Percentiles rank a stretch among this genome's conserved stretches.
These are phyloP conservation scores for Grosmannia huntii DNA, from an alignment of 2,329 filamentous ascomycete species.

Conservation along the genomic window DNA sequence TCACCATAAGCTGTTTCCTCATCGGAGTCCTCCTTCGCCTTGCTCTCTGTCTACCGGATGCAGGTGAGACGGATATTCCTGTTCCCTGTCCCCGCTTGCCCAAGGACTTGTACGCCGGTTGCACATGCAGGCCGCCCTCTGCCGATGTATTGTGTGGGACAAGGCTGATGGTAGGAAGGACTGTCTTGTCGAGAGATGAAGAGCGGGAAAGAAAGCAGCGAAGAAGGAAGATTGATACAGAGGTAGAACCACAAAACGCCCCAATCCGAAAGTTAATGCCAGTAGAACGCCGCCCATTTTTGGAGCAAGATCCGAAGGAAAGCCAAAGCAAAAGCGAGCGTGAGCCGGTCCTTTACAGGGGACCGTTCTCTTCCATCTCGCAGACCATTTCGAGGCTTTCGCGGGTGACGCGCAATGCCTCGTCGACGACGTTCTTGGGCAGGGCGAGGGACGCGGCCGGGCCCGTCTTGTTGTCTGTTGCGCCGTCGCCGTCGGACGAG, in stretches of 20 bases:
- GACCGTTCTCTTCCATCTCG: conserved; percentile 14
- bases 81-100: background rate
- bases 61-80: background rate
- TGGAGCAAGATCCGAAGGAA: background rate
- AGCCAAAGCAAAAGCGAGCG: background rate
- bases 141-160: background rate
- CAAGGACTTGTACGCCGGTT: background rate
- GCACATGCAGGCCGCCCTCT: background rate
- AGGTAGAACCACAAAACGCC: background rate
- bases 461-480: conserved; percentile 8
- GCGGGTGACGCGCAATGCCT: conserved; percentile 46
- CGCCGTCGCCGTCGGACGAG: background rate
- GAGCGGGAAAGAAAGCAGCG: too few species aligned
- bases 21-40: too few species aligned
- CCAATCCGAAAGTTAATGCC: background rate
- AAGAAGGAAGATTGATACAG: background rate
- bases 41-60: background rate
- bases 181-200: too few species aligned
- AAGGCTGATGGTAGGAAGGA: background rate
- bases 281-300: background rate
- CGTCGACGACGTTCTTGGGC: conserved; percentile 45
- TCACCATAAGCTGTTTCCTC: too few species aligned
- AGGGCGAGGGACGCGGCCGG: conserved; percentile 34
- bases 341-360: background rate
- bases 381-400: conserved; percentile 38